Evolutionary conservation across 352 stramenopile species (phyloP), one percentile per base, ranked within the genome.

Genomic region (Phytopythium vexans): DNA sequence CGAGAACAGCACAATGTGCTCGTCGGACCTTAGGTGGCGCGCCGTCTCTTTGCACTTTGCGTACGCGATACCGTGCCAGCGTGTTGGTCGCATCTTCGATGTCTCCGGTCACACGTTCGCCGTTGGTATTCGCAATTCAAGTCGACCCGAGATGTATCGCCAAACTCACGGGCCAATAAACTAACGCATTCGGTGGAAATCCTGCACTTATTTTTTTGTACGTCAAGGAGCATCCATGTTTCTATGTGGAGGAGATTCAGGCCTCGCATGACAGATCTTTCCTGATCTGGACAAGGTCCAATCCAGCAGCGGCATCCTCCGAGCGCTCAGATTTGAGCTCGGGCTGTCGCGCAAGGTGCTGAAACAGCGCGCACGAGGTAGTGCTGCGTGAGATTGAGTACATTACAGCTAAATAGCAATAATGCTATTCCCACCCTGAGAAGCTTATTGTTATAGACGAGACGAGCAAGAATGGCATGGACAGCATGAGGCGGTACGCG

Each of bases 181-280:
- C 3, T 10, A 35, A 39, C 15, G 31, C 36, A 45, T 31, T 41
- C 46, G 12, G 6, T 8, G 1, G 7, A 58, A 15, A 5, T 66
- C 6, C 39, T 51, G 4, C 8, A 21, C 0, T 58, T 6, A 21
- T 58, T 4, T 31, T 21, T 2, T 1, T n/a, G 9, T 63, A 66
- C 14, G 52, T 58, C 10, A 54, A 60, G n/a, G 14, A 35, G 6
- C 52, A 63, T 11, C 57, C 49, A n/a, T 68, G 60, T 11, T 68
- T 60, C 16, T 68, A 63, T 49, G 50, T 63, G 0, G 57, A 70
- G 15, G 57, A 66, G 31, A 9, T 63, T 1, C 53, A 58, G 7
- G 9, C 32, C 2, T 12, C 33, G n/a, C 11, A 10, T 31, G 41
- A 40, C 4, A 27, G 12, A 3, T 11, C 3, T 56, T 62, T 12